Percentiles rank a stretch among this genome's conserved stretches.
phyloP scores from a whole-genome alignment of 2,329 filamentous ascomycete species.

The Hymenoscyphus albidus region DNA sequence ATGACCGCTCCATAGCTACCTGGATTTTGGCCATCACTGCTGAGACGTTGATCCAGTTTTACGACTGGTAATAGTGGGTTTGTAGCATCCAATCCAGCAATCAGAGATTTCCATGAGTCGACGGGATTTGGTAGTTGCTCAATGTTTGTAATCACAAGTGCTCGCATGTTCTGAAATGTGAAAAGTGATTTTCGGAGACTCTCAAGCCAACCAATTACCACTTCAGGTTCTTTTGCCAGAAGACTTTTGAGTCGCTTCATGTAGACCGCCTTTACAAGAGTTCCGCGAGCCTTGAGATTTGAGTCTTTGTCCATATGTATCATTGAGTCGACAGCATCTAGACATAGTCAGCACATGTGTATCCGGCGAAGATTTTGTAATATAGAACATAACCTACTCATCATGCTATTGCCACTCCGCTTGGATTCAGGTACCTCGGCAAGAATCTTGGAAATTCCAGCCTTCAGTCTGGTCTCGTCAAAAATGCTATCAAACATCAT shows the following conservation, averaged over 20 bases:
- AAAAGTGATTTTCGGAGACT: constrained; percentile 72
- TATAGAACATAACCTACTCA: constrained; percentile 37
- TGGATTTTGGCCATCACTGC: constrained; percentile 67
- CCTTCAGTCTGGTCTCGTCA: constrained; percentile 62
- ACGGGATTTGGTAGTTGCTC: constrained; percentile 71
- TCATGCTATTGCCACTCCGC: constrained; percentile 72
- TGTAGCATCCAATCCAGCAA: constrained; percentile 36
- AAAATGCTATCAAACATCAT: constrained; percentile 89
- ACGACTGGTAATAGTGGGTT: constrained; percentile 66
- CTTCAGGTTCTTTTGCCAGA: constrained; percentile 69
- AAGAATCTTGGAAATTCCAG: constrained; percentile 72
- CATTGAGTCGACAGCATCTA: constrained; percentile 64
- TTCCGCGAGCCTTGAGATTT: constrained; percentile 71
- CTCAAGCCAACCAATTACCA: constrained; percentile 74
- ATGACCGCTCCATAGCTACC: constrained; percentile 73
- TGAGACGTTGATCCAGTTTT: constrained; percentile 67
- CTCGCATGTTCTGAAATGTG: constrained; percentile 78
- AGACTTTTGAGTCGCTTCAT: constrained; percentile 80
- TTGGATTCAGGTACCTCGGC: constrained; percentile 91
- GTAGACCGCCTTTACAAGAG: constrained; percentile 82
- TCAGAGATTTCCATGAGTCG: constrained; percentile 69
- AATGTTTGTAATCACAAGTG: constrained; percentile 80
- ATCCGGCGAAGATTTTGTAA: not conserved
- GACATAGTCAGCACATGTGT: not conserved
- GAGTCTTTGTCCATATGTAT: constrained; percentile 77